Percentiles rank a stretch among this genome's conserved stretches.
Evolutionary conservation across 495 filamentous ascomycete genomes (phyloP).

Genomic region (Amphirosellinia nigrospora): DNA sequence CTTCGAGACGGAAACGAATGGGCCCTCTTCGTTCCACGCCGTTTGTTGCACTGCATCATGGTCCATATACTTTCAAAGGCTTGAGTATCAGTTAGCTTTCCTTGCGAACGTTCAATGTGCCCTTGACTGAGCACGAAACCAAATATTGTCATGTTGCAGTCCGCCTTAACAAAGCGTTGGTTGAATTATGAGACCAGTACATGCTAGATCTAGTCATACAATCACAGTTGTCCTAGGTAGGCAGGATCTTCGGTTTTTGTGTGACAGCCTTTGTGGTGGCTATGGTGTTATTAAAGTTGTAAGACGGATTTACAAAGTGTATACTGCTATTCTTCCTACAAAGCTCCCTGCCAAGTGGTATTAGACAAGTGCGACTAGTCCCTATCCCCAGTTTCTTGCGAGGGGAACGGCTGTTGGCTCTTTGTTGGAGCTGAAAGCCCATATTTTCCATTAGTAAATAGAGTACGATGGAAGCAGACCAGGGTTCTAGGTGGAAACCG

Average conservation of each 20-base stretch:
- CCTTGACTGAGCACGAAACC: background rate
- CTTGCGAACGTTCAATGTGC: constrained; percentile 10
- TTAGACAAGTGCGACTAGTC: constrained; percentile 13
- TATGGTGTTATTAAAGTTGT: constrained; percentile 41
- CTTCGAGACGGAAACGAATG: constrained; percentile 16
- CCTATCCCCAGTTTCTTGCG: background rate
- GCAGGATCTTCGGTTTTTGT: background rate
- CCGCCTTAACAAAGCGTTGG: background rate
- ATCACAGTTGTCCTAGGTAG: constrained; percentile 1
- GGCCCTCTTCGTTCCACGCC: constrained; percentile 7
- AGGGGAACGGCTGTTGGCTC: background rate
- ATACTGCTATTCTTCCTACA: constrained; percentile 42
- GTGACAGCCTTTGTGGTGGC: constrained; percentile 7
- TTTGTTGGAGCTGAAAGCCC: constrained; percentile 27
- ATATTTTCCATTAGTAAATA: constrained; percentile 22
- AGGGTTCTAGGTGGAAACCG: constrained; percentile 32
- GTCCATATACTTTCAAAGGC: background rate
- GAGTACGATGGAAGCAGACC: constrained; percentile 33
- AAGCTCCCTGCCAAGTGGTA: constrained; percentile 28
- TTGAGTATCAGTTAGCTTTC: constrained; percentile 18
- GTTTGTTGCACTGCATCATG: constrained; percentile 24
- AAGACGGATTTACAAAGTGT: constrained; percentile 43
- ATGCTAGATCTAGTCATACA: background rate
- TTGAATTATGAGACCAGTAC: background rate
- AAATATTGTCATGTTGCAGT: background rate